These are phyloP conservation scores for Platismatia glauca DNA, from an alignment of 495 filamentous ascomycete genomes.

Conservation along the genomic window DNA sequence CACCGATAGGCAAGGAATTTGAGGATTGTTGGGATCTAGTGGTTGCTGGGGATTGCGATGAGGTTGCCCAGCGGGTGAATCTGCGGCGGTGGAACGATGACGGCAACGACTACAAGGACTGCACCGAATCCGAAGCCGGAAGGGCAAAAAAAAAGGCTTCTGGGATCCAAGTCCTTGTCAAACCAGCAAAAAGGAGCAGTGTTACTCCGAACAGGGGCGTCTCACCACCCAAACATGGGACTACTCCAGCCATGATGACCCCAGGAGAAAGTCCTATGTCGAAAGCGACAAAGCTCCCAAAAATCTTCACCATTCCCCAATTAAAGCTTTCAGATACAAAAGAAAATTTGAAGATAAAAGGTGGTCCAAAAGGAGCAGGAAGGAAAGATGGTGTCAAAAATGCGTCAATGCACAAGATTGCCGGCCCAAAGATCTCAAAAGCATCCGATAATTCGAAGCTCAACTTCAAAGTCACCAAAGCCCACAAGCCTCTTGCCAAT, in stretches of 20 bases:
- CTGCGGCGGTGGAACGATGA: slow-evolving; percentile 71
- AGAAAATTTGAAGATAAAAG: slow-evolving; percentile 19
- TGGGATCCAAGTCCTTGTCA: slow-evolving; percentile 35
- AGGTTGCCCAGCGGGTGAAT: slow-evolving; percentile 65
- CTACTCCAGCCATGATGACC: slow-evolving; percentile 50
- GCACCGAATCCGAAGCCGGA: slow-evolving; percentile 36
- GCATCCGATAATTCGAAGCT: slow-evolving; percentile 28
- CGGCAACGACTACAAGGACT: slow-evolving; percentile 37
- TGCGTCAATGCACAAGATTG: slow-evolving; percentile 1
- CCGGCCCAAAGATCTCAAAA: slow-evolving; percentile 8
- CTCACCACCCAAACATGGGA: slow-evolving; percentile 15
- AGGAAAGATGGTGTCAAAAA: slow-evolving; percentile 16
- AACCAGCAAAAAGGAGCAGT: slow-evolving; percentile 30
- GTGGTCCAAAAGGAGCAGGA: slow-evolving; percentile 13
- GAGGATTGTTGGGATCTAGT: slow-evolving; percentile 89
- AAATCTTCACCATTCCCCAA: slow-evolving; percentile 19
- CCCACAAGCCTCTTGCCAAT: not conserved
- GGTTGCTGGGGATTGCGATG: slow-evolving; percentile 77
- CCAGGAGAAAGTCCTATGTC: slow-evolving; percentile 51
- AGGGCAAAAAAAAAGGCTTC: slow-evolving; percentile 29
- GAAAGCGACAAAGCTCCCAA: slow-evolving; percentile 37
- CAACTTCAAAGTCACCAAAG: slow-evolving; percentile 37
- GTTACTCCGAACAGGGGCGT: slow-evolving; percentile 1
- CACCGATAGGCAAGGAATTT: slow-evolving; percentile 73
- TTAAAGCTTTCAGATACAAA: slow-evolving; percentile 24